Conservation (phyloP, 352 stramenopile species). For the Pythium phragmiticola region DNA sequence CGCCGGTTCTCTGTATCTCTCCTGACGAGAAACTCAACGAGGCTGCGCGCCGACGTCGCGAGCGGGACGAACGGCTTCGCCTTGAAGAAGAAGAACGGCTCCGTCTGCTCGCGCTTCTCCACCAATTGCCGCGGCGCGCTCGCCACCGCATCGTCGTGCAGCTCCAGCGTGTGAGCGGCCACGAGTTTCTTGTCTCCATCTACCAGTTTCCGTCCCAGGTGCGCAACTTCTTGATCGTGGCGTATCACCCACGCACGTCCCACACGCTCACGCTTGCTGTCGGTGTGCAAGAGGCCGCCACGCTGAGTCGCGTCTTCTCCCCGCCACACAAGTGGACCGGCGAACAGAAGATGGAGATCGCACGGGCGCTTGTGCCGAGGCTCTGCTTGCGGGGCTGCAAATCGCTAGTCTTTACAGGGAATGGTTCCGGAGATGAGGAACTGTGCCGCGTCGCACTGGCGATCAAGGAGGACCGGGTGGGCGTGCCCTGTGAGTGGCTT, state of each 20-base stretch:
- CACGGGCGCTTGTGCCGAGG: conserved; percentile 31
- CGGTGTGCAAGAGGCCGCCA: conserved; percentile 42
- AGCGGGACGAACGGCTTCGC: conserved; percentile 49
- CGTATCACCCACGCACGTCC: conserved; percentile 48
- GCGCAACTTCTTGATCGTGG: conserved; percentile 50
- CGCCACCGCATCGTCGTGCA: conserved; percentile 50
- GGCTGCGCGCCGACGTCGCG: conserved; percentile 38
- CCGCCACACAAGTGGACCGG: conserved; percentile 42
- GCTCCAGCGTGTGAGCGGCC: conserved; percentile 33
- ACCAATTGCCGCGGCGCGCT: conserved; percentile 43
- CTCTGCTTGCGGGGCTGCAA: conserved; percentile 31
- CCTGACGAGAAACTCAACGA: conserved; percentile 46
- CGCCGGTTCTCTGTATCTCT: conserved; percentile 39
- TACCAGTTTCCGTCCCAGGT: conserved; percentile 60
- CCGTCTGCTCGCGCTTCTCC: conserved; percentile 36
- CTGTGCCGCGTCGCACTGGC: conserved; percentile 39
- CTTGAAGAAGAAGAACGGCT: conserved; percentile 55
- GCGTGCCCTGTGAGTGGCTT: conserved; percentile 26
- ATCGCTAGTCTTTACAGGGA: conserved; percentile 3
- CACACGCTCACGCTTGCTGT: conserved; percentile 40
- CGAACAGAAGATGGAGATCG: conserved; percentile 51
- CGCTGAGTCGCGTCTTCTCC: conserved; percentile 37
- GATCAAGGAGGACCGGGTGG: conserved; percentile 34
- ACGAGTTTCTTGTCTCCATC: conserved; percentile 52
- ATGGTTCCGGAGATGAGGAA: neutral